Evolutionary conservation across 352 stramenopile species (phyloP).

Genomic region (Globisporangium perplexum): DNA sequence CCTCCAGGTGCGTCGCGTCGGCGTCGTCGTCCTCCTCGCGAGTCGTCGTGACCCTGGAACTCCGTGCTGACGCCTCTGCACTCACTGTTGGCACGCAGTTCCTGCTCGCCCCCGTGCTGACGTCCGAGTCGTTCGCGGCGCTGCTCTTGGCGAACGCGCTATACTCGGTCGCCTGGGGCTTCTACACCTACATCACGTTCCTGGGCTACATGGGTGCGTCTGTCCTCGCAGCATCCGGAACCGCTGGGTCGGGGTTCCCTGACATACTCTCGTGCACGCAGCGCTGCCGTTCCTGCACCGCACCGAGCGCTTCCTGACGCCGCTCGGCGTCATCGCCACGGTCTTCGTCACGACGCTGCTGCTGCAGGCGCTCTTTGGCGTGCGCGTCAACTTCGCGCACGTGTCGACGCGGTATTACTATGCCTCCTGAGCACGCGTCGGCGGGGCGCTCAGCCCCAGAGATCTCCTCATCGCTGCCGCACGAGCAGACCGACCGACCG

Average conservation of each 20-base stretch:
- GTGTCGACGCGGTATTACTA: conserved; percentile 85
- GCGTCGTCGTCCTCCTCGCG: too few relatives aligned
- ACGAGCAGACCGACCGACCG: not conserved
- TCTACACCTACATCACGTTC: conserved; percentile 99
- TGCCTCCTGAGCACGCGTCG: conserved; percentile 19
- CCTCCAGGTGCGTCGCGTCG: conserved; percentile 45
- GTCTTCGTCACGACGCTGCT: conserved; percentile 83
- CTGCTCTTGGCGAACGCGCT: conserved; percentile 92
- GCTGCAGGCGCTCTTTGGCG: conserved; percentile 62
- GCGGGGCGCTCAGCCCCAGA: not conserved
- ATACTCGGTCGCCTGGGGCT: conserved; percentile 91
- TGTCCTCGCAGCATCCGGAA: not conserved
- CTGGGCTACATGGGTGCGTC: conserved; percentile 93
- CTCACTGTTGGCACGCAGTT: conserved; percentile 76
- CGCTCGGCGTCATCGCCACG: conserved; percentile 65
- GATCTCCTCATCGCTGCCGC: not conserved
- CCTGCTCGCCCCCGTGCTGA: conserved; percentile 92
- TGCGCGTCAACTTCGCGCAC: conserved; percentile 61
- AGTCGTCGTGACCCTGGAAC: too few relatives aligned
- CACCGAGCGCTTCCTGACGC: conserved; percentile 87
- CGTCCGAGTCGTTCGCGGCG: conserved; percentile 85
- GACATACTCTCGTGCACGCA: conserved; percentile 10
- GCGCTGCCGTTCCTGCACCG: conserved; percentile 87
- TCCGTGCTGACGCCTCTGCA: not conserved
- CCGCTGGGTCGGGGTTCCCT: conserved; percentile 1